phyloP scores from a whole-genome alignment of 371 early-diverging fungal species.

The Apophysomyces sp. region DNA sequence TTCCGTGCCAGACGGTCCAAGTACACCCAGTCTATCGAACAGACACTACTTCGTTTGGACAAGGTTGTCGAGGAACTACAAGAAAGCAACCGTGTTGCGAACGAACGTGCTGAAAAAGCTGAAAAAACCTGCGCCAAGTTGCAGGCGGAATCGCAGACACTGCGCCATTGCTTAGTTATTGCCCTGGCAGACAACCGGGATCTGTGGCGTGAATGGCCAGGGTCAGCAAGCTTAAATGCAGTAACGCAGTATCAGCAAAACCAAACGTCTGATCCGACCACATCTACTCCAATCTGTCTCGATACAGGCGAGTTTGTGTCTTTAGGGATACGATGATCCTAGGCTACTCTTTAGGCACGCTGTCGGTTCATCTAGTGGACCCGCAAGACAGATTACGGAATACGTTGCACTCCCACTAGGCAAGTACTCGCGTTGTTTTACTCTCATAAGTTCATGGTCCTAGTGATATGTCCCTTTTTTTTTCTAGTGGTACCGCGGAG shows the following conservation, averaged over 20 bases:
- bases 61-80: constrained; percentile 12
- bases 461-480: no score
- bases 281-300: no score
- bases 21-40: constrained; percentile 16
- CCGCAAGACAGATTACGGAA: no score
- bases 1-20: constrained; percentile 21
- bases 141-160: not conserved
- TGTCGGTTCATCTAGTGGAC: no score
- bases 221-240: not conserved
- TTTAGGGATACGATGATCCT: no score
- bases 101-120: constrained; percentile 9
- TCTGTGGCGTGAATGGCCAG: not conserved
- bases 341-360: no score
- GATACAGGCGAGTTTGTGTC: no score
- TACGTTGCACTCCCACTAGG: no score
- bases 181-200: not conserved
- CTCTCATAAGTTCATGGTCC: no score
- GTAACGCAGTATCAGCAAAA: not conserved
- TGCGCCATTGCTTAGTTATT: not conserved
- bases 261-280: no score
- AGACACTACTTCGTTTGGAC: constrained; percentile 8
- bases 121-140: constrained; percentile 6
- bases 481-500: no score
- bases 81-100: constrained; percentile 16
- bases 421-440: no score